Base-by-base conservation (phyloP, 148 eudicot species). In the Oxyria digyna region DNA sequence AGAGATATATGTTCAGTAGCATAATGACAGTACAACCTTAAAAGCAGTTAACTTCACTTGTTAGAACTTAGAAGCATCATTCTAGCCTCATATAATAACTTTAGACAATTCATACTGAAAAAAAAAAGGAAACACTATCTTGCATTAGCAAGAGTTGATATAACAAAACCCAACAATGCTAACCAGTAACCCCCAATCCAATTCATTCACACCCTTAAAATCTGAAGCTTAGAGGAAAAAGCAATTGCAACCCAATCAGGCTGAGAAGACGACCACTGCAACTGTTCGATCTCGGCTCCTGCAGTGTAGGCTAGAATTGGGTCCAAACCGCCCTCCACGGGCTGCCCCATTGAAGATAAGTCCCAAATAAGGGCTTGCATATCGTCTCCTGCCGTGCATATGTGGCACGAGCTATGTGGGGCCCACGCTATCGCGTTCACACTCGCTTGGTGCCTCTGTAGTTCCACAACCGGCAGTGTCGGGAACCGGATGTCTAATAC, bases 181-280 rank as follows among this genome's bases (percentile, higher is more conserved):
- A 35, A n/a, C n/a, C n/a, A n/a, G n/a, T n/a, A n/a, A n/a, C n/a
- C 38, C 38, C 38, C 38, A 35, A 35, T 59, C 38, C 8, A 29
- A 14, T 52, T 52, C 43, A 71, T 52, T 52, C 43, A 71, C 20
- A 90, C 97, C 85, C 97, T 83, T 76, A 93, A 79, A 45, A 93
- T 93, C 87, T 93, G 98, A 24, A 93, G 90, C 84, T 93, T 93
- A 75, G 78, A 83, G 15, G 95, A 76, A 70, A 94, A 94, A 4
- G 98, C 98, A 77, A 94, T 90, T 4, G 98, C 98, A 20, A 94
- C 96, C 98, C 98, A 90, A 76, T 93, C 98, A 1, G 98, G 98
- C 81, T 93, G 98, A 0, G 97, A 85, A 3, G 90, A 86, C 1
- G 98, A 93, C 96, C 98, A 93, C 75, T 93, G 98, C 77, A 93